These are phyloP conservation scores for Thalassia testudinum DNA, from an alignment of 116 monocot genomes.

Conservation along the genomic window DNA sequence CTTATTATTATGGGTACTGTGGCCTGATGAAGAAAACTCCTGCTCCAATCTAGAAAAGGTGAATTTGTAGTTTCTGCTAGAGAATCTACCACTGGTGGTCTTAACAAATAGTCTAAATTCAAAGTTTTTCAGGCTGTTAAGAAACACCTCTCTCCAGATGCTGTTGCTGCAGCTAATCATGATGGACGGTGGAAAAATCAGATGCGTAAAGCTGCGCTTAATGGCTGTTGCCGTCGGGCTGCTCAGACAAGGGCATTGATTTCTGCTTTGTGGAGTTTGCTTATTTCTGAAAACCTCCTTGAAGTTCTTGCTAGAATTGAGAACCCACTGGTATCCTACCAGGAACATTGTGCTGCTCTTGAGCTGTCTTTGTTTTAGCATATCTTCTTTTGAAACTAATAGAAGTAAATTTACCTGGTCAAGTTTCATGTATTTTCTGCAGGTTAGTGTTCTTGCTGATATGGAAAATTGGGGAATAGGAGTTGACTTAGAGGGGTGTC, in stretches of 20 bases:
- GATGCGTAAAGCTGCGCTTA: constrained; percentile 86
- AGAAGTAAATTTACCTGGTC: no score
- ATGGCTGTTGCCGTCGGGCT: constrained; percentile 87
- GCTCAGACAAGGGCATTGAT: constrained; percentile 63
- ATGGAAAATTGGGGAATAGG: constrained; percentile 96
- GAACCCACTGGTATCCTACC: constrained; percentile 47
- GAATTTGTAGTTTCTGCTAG: neutral
- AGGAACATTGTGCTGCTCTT: neutral
- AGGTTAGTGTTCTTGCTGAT: constrained; percentile 87
- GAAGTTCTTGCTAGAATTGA: constrained; percentile 49
- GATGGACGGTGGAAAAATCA: constrained; percentile 94
- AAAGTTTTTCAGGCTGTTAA: constrained; percentile 42
- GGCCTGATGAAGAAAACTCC: constrained; percentile 96
- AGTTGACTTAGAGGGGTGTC: constrained; percentile 84
- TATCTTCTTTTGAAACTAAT: no score
- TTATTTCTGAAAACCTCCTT: constrained; percentile 60
- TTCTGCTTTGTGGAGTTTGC: constrained; percentile 62
- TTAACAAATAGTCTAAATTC: neutral
- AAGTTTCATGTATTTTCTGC: constrained; percentile 2
- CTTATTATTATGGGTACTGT: constrained; percentile 74
- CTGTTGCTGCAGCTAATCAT: constrained; percentile 57
- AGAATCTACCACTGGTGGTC: no score
- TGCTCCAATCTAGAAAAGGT: constrained; percentile 87
- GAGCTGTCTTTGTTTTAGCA: neutral
- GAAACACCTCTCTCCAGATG: constrained; percentile 55